Evolutionary conservation across 2,329 filamentous ascomycete genomes (phyloP).

Genomic region (Dactylonectria estremocensis): DNA sequence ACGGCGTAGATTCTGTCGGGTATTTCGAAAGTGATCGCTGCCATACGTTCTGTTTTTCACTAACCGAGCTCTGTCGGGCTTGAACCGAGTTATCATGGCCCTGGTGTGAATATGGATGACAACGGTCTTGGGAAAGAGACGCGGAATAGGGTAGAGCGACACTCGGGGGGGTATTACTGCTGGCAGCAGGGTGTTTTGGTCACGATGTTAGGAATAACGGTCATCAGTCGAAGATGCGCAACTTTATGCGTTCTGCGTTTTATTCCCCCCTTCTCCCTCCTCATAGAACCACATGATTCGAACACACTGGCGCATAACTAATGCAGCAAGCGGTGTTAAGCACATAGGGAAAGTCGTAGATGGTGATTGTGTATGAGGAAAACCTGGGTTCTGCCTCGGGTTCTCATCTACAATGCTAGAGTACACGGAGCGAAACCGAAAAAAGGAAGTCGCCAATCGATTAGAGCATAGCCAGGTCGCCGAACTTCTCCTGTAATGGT

Average conservation of each 20-base stretch:
- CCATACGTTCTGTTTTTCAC: not conserved
- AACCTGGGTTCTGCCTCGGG: conserved; percentile 52
- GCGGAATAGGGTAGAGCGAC: not conserved
- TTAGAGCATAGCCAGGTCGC: conserved; percentile 96
- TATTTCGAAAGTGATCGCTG: not conserved
- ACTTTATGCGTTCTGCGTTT: conserved; percentile 1
- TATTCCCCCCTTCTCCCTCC: not conserved
- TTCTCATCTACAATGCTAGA: conserved; percentile 79
- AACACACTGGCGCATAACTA: not conserved
- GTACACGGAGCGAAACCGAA: conserved; percentile 71
- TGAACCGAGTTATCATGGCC: not conserved
- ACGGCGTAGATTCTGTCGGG: not conserved
- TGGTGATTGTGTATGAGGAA: conserved; percentile 51
- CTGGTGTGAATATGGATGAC: too few relatives aligned
- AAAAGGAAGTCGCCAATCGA: conserved; percentile 57
- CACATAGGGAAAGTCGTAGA: conserved; percentile 45
- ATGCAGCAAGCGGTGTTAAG: conserved; percentile 30
- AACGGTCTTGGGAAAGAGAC: too few relatives aligned
- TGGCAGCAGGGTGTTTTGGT: not conserved
- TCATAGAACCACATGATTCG: conserved; percentile 7
- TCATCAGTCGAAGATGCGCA: not conserved
- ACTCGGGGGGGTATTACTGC: too few relatives aligned
- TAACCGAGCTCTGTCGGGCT: not conserved
- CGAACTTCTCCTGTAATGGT: conserved; percentile 90
- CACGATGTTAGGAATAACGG: not conserved